Evolutionary conservation across 1,139 yeast genomes (phyloP), one percentile per base, ranked within the genome.

Genomic region (Scheffersomyces segobiensis): DNA sequence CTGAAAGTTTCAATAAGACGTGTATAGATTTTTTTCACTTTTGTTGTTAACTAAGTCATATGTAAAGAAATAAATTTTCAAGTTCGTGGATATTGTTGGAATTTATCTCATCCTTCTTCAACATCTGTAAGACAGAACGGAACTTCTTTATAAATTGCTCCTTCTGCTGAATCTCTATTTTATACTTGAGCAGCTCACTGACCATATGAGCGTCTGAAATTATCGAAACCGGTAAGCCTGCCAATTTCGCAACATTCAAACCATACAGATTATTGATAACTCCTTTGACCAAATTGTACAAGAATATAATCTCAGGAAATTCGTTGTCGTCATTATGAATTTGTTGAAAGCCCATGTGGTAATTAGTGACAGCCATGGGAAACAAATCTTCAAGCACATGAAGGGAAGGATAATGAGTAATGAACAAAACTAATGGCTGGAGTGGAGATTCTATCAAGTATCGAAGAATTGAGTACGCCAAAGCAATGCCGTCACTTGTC

Each of bases 381-480:
- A 75, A 80, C 53, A 71, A 69, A 48, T 74, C 63, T 52, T 83
- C 86, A 54, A 91, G 77, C 5, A 78, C 75, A 58, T 87, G 84
- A 42, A 93, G 76, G 20, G 86, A 82, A n/a, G 96, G 95, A 70
- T 88, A 93, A 73, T 93, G 98, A 0, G 98, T 93, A 32, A 93
- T 91, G 72, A 93, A 93, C 22, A 93, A 71, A 0, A 90, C 82
- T 52, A 90, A 73, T 0, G 95, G 88, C 50, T 80, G 67, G 5
- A 73, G 75, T 0, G 75, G 66, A 20, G 70, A 69, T 42, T 77
- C 78, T 3, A 87, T 74, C 56, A 93, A 81, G 65, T 90, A 87
- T 58, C 84, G 81, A 59, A 95, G 75, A 2, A 95, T 88, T 0
- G 97, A 80, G 67, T 87, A 85, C 0, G 98, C 98, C 47, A 95